Evolutionary conservation across 345 rosid genomes (phyloP), one percentile per base, ranked within the genome.

Genomic region (Citrus cavaleriei): DNA sequence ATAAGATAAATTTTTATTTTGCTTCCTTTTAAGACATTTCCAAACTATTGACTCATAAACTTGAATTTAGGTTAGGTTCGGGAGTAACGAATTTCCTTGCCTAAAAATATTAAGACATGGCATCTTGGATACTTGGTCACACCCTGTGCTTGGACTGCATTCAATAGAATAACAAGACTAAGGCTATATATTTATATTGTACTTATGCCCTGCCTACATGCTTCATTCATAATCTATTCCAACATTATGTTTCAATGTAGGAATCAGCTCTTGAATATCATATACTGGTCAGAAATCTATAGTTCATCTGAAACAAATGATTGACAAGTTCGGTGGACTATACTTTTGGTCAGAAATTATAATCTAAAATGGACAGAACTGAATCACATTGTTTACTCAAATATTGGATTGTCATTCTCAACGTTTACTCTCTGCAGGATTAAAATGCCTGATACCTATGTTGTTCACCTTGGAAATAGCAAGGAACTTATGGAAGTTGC

Each of bases 401-500:
- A 74, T 67, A 4, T 67, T 51, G n/a, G 32, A 18, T 66, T 40
- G 18, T 66, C 64, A 32, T 67, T 57, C 40, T 55, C 38, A 34
- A 24, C 12, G 16, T 57, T 24, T 68, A 34, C 16, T 25, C 66
- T 57, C 13, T 85, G 63, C 94, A 95, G 98, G 90, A 90, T 95
- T 78, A 87, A 87, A 85, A 95, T 95, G 98, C 98, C 98, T 74
- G 89, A 87, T 74, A 93, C 97, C 16, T 93, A 87, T 81, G 98
- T 92, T 19, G 98, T 93, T 77, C 98, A 95, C 87, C 88, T 95
- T 64, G 98, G 98, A 68, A 93, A 95, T 88, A 95, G 98, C 81
- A 87, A 92, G 82, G 98, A 92, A 78, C 87, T 93, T 70, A 92
- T 93, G 98, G 97, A 92, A 85, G 98, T 91, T 64, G 98, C 98